Percentiles rank a stretch among this genome's conserved stretches.
These are phyloP conservation scores for Symbiotaphrina buchneri DNA, from an alignment of 495 filamentous ascomycete species.

Conservation along the genomic window DNA sequence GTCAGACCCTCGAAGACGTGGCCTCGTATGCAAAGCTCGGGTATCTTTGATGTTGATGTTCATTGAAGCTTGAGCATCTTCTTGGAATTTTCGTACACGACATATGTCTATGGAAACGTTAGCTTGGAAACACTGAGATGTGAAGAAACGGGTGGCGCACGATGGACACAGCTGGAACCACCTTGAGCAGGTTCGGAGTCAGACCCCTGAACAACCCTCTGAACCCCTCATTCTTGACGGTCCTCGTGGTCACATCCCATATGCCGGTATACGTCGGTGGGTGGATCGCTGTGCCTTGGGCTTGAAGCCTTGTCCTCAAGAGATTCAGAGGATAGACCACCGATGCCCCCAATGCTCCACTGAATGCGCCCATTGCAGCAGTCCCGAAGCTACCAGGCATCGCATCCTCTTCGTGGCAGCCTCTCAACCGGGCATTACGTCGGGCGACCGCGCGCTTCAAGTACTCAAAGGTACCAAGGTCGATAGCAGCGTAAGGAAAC, in stretches of 20 bases:
- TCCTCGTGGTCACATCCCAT: conserved; percentile 63
- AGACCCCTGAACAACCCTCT: conserved; percentile 85
- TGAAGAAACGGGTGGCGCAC: conserved; percentile 7
- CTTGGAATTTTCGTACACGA: conserved; percentile 94
- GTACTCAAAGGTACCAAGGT: conserved; percentile 86
- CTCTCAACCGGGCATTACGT: conserved; percentile 42
- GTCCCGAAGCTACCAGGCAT: conserved; percentile 54
- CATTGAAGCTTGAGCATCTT: conserved; percentile 45
- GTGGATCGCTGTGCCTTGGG: conserved; percentile 81
- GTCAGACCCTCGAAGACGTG: too few species aligned
- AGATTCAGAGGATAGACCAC: conserved; percentile 92
- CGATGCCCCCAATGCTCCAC: conserved; percentile 82
- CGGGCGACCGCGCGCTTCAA: conserved; percentile 52
- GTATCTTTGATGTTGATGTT: too few species aligned
- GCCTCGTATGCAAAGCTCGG: too few species aligned
- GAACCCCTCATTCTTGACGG: conserved; percentile 60
- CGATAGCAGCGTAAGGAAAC: conserved; percentile 95
- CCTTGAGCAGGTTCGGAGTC: conserved; percentile 90
- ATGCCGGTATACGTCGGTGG: conserved; percentile 80
- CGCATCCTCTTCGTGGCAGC: conserved; percentile 66
- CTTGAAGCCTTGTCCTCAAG: conserved; percentile 79
- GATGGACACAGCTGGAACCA: conserved; percentile 89
- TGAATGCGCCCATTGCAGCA: conserved; percentile 66
- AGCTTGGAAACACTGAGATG: conserved; percentile 11
- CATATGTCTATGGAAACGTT: conserved; percentile 38